phyloP scores from a whole-genome alignment of 192 early-diverging fungal genomes.

The Radiomyces spectabilis region DNA sequence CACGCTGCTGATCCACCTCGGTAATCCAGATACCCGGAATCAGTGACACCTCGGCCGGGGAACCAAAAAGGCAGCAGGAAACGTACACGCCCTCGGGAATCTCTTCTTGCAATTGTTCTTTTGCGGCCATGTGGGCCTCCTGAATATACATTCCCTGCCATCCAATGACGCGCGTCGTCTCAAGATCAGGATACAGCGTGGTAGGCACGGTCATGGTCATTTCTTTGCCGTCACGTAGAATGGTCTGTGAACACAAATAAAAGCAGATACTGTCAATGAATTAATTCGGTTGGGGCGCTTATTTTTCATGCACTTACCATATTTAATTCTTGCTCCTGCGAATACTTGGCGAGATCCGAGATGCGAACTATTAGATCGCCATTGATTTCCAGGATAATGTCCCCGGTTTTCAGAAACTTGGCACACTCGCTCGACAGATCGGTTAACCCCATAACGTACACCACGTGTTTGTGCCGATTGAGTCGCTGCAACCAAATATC shows the following conservation, averaged over 20 bases:
- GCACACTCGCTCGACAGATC: conserved; percentile 49
- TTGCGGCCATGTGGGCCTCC: conserved; percentile 56
- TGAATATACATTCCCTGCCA: conserved; percentile 84
- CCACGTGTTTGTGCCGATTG: conserved; percentile 31
- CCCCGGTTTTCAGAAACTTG: conserved; percentile 49
- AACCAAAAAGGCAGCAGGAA: conserved; percentile 48
- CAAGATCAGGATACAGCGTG: conserved; percentile 38
- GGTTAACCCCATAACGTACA: conserved; percentile 50
- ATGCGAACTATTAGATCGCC: conserved; percentile 50
- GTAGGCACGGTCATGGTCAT: conserved; percentile 57
- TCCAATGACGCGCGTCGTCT: conserved; percentile 58
- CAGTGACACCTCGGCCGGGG: conserved; percentile 49
- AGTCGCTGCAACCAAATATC: conserved; percentile 46
- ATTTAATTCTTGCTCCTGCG: conserved; percentile 33
- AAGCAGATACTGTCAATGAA: background rate
- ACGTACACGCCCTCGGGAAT: conserved; percentile 59
- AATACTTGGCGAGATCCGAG: conserved; percentile 46
- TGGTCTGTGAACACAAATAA: conserved; percentile 21
- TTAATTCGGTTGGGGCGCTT: background rate
- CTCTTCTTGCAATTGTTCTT: conserved; percentile 49
- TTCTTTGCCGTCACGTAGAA: conserved; percentile 70
- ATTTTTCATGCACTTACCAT: conserved; percentile 36
- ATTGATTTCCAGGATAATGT: conserved; percentile 61
- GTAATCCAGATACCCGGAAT: conserved; percentile 65
- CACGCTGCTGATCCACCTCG: conserved; percentile 52